Evolutionary conservation across 2,329 filamentous ascomycete species (phyloP), one percentile per base, ranked within the genome.

Genomic region (Ophiosphaerella herpotricha): DNA sequence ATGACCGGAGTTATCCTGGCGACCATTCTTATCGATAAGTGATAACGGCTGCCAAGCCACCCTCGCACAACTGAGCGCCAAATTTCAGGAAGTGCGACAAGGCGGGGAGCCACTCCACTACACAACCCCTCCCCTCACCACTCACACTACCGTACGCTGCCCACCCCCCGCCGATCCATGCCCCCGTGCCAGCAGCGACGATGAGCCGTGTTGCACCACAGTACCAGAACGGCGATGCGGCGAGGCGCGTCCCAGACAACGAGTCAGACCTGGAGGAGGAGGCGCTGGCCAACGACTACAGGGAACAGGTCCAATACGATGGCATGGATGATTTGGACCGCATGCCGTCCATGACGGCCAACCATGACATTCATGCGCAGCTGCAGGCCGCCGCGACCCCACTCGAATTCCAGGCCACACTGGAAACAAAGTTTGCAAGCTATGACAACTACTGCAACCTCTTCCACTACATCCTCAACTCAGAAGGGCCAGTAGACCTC

Each of bases 381-480:
- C 83, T 99, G 58, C 87, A 87, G 60, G 91, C 92, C 61, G 94
- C 94, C 52, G 94, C 94, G 59, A 93, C 94, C 70, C 94, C 94
- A 43, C 83, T 99, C 62, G 94, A 99, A 74, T 97, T 96, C 77
- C 91, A 94, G 71, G 94, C 94, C 40, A 90, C 92, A 31, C 84
- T 99, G 48, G 94, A 97, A 77, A 90, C 90, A 75, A 97, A 97
- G 80, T 97, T 97, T 80, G 88, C 91, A 76, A 97, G 92, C 80
- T 99, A 99, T 82, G 94, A 99, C 80, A 90, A 91, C 75, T 99
- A 99, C 84, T 99, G 94, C 87, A 96, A 90, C 77, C 82, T 99
- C 67, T 99, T 99, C 82, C 94, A 99, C 81, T 97, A 91, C 79
- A 97, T 99, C 75, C 82, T 99, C 73, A 99, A 99, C 84, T 97